Percentiles rank a stretch among this genome's conserved stretches.
phyloP scores from a whole-genome alignment of 768 basidiomycete species.

The Hericium rajendrae region DNA sequence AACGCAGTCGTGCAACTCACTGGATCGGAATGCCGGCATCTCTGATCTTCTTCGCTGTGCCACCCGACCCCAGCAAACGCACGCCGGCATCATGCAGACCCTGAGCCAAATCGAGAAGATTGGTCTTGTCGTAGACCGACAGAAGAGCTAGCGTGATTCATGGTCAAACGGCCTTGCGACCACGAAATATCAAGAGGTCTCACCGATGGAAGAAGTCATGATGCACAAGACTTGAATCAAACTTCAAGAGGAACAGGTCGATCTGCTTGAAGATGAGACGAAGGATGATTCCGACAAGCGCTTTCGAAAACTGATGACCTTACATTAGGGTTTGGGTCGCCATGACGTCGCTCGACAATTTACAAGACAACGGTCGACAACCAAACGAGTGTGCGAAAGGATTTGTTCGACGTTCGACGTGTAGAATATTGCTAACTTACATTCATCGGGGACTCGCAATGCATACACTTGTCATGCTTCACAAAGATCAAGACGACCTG shows the following conservation, averaged over 20 bases:
- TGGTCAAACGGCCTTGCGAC: no score
- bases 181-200: slow-evolving; percentile 2
- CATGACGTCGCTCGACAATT: no score
- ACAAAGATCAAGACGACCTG: no score
- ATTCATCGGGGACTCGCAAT: no score
- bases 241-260: not conserved
- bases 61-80: slow-evolving; percentile 87
- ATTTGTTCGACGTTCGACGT: no score
- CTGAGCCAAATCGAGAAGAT: slow-evolving; percentile 79
- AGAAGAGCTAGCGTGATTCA: slow-evolving; percentile 52
- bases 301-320: no score
- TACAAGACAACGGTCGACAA: no score
- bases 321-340: no score
- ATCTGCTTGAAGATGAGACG: not conserved
- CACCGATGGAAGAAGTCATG: slow-evolving; percentile 27
- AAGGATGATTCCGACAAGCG: no score
- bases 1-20: slow-evolving; percentile 37
- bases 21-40: slow-evolving; percentile 86
- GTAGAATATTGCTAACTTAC: no score
- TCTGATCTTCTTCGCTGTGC: slow-evolving; percentile 95
- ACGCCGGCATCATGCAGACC: slow-evolving; percentile 78
- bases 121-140: slow-evolving; percentile 94
- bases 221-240: not conserved
- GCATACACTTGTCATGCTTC: no score
- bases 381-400: no score